Base-by-base conservation (phyloP, 352 stramenopile species). In the Nothophytophthora sp. region DNA sequence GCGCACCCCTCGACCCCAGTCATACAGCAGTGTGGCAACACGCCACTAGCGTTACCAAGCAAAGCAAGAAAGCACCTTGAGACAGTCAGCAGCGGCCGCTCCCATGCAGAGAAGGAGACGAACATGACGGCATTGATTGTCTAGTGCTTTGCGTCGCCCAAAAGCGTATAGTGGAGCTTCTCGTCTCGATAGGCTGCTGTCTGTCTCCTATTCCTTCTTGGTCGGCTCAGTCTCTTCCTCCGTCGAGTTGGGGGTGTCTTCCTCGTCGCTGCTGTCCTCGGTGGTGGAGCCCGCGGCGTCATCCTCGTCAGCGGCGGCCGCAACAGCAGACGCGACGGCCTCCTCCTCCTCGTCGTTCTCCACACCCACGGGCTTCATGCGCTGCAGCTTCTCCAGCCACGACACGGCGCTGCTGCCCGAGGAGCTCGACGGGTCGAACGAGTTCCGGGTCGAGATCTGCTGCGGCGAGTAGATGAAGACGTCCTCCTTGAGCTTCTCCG, bases 351-450 rank as follows among this genome's bases (percentile, higher is more conserved):
- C 56, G 39, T 25, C 61, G 23, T 63, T 38, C 48, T 76, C 59
- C 38, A 81, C 39, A 15, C 81, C 84, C 16, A 70, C 73, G 15
- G 84, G 84, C 66, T 88, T 91, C 84, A 95, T 95, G 27, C 78
- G 82, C 70, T 95, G 81, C 41, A 95, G 70, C 63, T 90, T 90
- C 66, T 95, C 84, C 52, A 95, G 63, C 84, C 84, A 95, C 52
- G 84, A 92, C 46, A 92, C 66, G 37, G 84, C 81, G 49, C 76
- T 90, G 49, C 76, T 90, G 47, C 74, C 76, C 18, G 73, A 86
- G 47, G 76, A 74, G 43, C 51, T 80, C 22, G 69, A 85, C 34
- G 80, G 75, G 56, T 90, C 80, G 50, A 90, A 90, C 55, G 74
- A 75, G 32, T 75, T 74, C 44, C 80, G 79, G 28, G 71, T 57